Percentiles rank a stretch among this genome's conserved stretches.
phyloP scores from a whole-genome alignment of 2,329 filamentous ascomycete genomes.

The Remersonia thermophila region DNA sequence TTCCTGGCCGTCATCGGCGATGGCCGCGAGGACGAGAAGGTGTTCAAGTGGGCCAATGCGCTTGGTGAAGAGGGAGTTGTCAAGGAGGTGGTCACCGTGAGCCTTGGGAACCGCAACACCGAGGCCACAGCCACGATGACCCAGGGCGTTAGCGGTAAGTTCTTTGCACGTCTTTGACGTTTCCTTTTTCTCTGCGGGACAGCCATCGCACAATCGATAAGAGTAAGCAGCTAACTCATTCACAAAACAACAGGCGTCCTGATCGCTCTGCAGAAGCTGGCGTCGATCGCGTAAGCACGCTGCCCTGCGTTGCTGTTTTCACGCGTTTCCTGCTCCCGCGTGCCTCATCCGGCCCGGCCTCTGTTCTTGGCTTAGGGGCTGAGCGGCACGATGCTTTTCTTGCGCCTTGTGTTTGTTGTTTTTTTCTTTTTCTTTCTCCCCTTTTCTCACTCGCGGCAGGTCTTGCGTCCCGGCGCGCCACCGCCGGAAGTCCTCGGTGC shows the following conservation, averaged over 20 bases:
- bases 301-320: conserved; percentile 3
- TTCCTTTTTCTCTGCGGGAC: not conserved
- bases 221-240: too few species aligned
- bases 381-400: too few species aligned
- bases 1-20: conserved; percentile 87
- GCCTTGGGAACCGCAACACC: conserved; percentile 75
- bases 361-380: too few species aligned
- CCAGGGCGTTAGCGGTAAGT: conserved; percentile 80
- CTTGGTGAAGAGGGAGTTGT: conserved; percentile 48
- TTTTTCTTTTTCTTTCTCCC: conserved; percentile 1
- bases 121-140: conserved; percentile 76
- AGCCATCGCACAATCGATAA: too few species aligned
- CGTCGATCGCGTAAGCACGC: conserved; percentile 24
- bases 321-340: not conserved
- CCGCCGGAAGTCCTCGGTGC: conserved; percentile 11
- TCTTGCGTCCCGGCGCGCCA: conserved; percentile 9
- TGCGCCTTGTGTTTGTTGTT: too few species aligned
- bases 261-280: conserved; percentile 39
- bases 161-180: not conserved
- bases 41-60: conserved; percentile 88
- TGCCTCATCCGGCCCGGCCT: too few species aligned
- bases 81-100: conserved; percentile 69
- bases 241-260: conserved; percentile 20
- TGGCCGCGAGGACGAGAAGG: conserved; percentile 82
- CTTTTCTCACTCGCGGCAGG: conserved; percentile 5